Evolutionary conservation across 768 basidiomycete species (phyloP).

Genomic region (Heimioporus sp.): DNA sequence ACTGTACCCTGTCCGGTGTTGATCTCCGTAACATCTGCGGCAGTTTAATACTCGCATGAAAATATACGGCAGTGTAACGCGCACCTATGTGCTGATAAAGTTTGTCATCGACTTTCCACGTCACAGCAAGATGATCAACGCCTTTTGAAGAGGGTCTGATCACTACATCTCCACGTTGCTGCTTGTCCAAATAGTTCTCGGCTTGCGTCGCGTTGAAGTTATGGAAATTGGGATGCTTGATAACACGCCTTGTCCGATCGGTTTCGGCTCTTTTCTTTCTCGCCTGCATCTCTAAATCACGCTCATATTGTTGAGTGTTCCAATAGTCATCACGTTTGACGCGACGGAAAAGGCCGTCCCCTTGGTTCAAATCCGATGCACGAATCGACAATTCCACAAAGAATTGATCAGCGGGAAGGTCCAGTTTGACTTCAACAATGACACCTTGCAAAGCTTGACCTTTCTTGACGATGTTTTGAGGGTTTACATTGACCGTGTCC

Average conservation of each 20-base stretch:
- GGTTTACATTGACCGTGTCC: constrained; percentile 41
- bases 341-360: constrained; percentile 61
- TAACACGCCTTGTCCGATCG: constrained; percentile 76
- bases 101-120: constrained; percentile 98
- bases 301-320: constrained; percentile 62
- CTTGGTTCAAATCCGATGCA: constrained; percentile 53
- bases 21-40: constrained; percentile 75
- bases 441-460: constrained; percentile 81
- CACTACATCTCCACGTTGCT: constrained; percentile 93
- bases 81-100: constrained; percentile 95
- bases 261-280: constrained; percentile 86
- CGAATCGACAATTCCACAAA: constrained; percentile 75
- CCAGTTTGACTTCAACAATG: constrained; percentile 69
- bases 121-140: constrained; percentile 88
- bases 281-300: constrained; percentile 68
- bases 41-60: constrained; percentile 5
- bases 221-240: constrained; percentile 98
- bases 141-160: constrained; percentile 97
- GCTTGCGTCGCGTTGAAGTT: constrained; percentile 90
- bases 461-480: constrained; percentile 57
- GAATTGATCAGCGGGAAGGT: constrained; percentile 59
- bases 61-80: constrained; percentile 21
- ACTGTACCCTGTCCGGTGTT: constrained; percentile 70
- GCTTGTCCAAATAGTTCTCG: constrained; percentile 83
- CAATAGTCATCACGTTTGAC: constrained; percentile 60